A percentile compares a stretch with the other conserved stretches of the same genome.
Evolutionary conservation across 257 asterid genomes (phyloP).

Genomic region (Linderniella brevidens): DNA sequence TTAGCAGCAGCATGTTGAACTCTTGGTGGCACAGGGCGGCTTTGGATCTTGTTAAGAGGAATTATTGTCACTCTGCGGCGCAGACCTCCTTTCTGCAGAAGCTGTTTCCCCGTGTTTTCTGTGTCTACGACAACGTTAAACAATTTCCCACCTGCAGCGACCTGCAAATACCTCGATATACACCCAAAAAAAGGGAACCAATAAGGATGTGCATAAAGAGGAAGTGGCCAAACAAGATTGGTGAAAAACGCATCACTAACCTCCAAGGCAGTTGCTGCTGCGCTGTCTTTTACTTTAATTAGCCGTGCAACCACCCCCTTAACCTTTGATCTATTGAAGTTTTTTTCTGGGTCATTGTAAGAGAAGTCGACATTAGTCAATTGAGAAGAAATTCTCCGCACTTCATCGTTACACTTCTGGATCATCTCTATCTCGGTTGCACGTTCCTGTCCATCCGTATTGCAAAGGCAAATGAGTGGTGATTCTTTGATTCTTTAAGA

Average conservation of each 20-base stretch:
- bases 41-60: slow-evolving; percentile 83
- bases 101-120: slow-evolving; percentile 75
- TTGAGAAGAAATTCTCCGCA: slow-evolving; percentile 54
- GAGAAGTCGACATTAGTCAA: slow-evolving; percentile 60
- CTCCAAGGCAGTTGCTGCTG: slow-evolving; percentile 85
- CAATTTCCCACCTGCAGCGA: slow-evolving; percentile 95
- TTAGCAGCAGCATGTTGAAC: slow-evolving; percentile 60
- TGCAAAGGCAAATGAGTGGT: slow-evolving; percentile 12
- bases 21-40: slow-evolving; percentile 43
- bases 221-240: slow-evolving; percentile 5
- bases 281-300: slow-evolving; percentile 74
- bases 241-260: slow-evolving; percentile 21
- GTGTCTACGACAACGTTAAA: slow-evolving; percentile 86
- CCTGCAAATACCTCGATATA: slow-evolving; percentile 31
- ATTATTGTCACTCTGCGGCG: slow-evolving; percentile 87
- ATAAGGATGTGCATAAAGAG: slow-evolving; percentile 8
- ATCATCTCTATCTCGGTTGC: slow-evolving; percentile 47
- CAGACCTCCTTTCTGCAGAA: slow-evolving; percentile 72
- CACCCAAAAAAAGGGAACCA: slow-evolving; percentile 8
- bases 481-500: slow-evolving; percentile 8
- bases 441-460: slow-evolving; percentile 43
- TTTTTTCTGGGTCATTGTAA: slow-evolving; percentile 59
- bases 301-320: slow-evolving; percentile 96
- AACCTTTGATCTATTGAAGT: slow-evolving; percentile 77
- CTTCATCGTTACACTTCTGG: slow-evolving; percentile 66